Conservation (phyloP, 148 eudicot genomes). For the Tetragonia tetragonoides region DNA sequence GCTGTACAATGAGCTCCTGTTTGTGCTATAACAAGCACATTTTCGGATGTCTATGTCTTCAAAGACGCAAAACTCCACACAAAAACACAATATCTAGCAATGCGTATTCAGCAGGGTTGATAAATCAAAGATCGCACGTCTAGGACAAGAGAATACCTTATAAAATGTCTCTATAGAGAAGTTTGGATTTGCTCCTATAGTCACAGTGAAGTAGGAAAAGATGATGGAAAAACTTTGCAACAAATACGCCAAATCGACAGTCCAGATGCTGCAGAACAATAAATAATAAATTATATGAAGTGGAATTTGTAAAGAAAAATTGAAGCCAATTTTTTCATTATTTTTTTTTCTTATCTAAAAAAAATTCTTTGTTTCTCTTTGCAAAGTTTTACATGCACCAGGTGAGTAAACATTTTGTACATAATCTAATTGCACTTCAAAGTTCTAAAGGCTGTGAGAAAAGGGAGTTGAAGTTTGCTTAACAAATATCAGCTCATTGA, state of each 20-base stretch:
- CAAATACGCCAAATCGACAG: constrained; percentile 93
- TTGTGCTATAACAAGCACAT: not conserved
- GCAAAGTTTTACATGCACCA: too few relatives aligned
- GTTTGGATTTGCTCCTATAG: constrained; percentile 91
- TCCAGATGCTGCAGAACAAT: constrained; percentile 82
- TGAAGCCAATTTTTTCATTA: not conserved
- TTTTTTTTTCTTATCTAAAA: too few relatives aligned
- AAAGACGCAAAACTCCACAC: not conserved
- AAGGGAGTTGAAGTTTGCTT: not conserved
- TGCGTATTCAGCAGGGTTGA: constrained; percentile 6
- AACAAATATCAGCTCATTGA: not conserved
- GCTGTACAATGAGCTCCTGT: not conserved
- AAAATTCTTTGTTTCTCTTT: too few relatives aligned
- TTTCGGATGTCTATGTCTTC: not conserved
- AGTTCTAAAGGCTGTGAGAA: not conserved
- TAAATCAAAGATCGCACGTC: not conserved
- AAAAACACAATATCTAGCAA: not conserved
- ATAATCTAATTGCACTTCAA: not conserved
- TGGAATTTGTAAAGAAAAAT: not conserved
- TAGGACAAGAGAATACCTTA: constrained; percentile 47
- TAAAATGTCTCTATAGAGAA: constrained; percentile 84
- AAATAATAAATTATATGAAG: not conserved
- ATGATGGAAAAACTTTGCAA: constrained; percentile 70
- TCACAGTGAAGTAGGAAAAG: constrained; percentile 93
- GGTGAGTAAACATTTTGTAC: not conserved